Evolutionary conservation across 768 basidiomycete species (phyloP).

Genomic region (Clitopilus passeckerianus): DNA sequence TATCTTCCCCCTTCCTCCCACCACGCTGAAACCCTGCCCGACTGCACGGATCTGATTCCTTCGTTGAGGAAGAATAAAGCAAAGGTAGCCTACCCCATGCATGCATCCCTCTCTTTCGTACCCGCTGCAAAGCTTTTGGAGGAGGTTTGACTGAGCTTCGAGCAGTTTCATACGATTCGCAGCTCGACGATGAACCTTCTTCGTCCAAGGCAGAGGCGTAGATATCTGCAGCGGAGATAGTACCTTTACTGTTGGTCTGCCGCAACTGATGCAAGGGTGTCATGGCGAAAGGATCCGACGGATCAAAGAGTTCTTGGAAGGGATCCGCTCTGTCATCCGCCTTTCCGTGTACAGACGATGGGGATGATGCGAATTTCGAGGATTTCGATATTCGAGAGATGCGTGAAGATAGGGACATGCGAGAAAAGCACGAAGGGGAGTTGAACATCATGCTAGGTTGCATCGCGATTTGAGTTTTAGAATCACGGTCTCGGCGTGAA

Average conservation of each 20-base stretch:
- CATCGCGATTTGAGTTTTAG: neutral
- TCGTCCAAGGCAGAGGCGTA: neutral
- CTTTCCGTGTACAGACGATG: neutral
- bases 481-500: neutral
- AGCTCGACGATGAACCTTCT: neutral
- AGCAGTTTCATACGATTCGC: neutral
- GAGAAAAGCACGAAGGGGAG: neutral
- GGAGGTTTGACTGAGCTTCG: neutral
- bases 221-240: neutral
- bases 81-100: neutral
- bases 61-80: neutral
- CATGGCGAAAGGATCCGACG: neutral
- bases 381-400: neutral
- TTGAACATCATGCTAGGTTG: neutral
- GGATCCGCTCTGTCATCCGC: neutral
- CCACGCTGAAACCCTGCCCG: neutral
- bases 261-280: neutral
- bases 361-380: neutral
- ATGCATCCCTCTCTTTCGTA: neutral
- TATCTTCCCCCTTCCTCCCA: neutral
- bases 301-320: neutral
- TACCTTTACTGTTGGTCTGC: neutral
- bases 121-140: neutral
- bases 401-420: neutral
- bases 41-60: neutral